phyloP scores from a whole-genome alignment of 495 filamentous ascomycete genomes.

The Aspergillus coremiiformis region DNA sequence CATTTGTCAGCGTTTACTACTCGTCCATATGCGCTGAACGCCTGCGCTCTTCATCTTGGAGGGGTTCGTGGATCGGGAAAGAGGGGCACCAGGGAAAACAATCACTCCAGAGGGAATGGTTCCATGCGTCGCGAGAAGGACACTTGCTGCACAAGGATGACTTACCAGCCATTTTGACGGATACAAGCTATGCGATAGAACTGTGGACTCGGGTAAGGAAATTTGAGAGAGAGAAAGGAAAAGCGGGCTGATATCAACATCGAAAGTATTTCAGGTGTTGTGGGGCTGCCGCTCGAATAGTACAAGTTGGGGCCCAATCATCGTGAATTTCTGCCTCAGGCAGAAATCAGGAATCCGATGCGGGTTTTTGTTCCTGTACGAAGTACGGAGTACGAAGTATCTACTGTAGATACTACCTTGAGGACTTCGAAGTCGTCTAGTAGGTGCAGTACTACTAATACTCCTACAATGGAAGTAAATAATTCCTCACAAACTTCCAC shows the following conservation, averaged over 20 bases:
- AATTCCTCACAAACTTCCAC: no score
- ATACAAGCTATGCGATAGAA: neutral
- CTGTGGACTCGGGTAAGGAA: neutral
- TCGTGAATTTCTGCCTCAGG: neutral
- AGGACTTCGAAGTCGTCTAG: no score
- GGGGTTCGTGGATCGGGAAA: slow-evolving; percentile 11
- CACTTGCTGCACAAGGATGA: slow-evolving; percentile 1
- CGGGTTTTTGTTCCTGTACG: neutral
- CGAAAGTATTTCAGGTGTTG: slow-evolving; percentile 2
- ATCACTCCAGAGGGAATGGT: slow-evolving; percentile 1
- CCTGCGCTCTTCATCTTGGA: slow-evolving; percentile 2
- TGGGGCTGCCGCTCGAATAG: slow-evolving; percentile 2
- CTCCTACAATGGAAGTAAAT: no score
- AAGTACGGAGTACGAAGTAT: no score
- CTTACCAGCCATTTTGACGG: slow-evolving; percentile 38
- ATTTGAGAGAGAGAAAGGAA: neutral
- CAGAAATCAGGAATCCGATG: neutral
- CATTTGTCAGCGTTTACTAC: slow-evolving; percentile 15
- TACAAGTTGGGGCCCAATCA: neutral
- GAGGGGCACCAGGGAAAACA: slow-evolving; percentile 17
- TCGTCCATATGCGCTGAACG: neutral
- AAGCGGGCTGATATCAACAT: slow-evolving; percentile 4
- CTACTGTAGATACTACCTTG: no score
- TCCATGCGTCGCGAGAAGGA: neutral
- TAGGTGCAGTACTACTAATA: no score